Percentiles rank a stretch among this genome's conserved stretches.
phyloP scores from a whole-genome alignment of 2,329 filamentous ascomycete genomes.

The Aureobasidium melanogenum region DNA sequence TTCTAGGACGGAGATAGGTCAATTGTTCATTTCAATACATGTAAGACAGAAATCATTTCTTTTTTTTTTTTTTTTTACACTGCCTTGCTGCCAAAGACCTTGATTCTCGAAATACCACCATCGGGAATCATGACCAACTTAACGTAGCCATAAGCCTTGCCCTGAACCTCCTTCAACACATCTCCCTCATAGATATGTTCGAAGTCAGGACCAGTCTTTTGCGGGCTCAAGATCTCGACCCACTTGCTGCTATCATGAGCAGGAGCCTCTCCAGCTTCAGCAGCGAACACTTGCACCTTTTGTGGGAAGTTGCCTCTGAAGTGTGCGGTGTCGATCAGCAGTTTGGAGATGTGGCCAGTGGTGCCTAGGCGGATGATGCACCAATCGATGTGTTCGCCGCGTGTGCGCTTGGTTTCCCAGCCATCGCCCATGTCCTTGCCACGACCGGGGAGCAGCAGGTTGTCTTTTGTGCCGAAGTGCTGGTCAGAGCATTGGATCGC shows the following conservation, averaged over 20 bases:
- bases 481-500: slow-evolving; percentile 71
- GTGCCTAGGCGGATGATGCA: slow-evolving; percentile 66
- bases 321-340: slow-evolving; percentile 72
- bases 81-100: slow-evolving; percentile 59
- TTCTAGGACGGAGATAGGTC: too few relatives aligned
- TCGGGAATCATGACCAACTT: slow-evolving; percentile 92
- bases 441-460: slow-evolving; percentile 67
- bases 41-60: background rate
- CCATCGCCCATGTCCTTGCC: slow-evolving; percentile 82
- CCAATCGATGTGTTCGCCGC: slow-evolving; percentile 71
- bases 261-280: slow-evolving; percentile 40
- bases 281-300: slow-evolving; percentile 57
- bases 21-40: background rate
- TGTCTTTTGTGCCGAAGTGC: slow-evolving; percentile 75
- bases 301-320: slow-evolving; percentile 80
- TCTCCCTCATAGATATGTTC: slow-evolving; percentile 55
- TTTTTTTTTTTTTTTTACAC: background rate
- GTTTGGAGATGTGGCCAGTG: slow-evolving; percentile 53
- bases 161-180: slow-evolving; percentile 38
- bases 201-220: slow-evolving; percentile 61
- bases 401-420: slow-evolving; percentile 73
- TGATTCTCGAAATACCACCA: slow-evolving; percentile 81
- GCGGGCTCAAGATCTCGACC: slow-evolving; percentile 56
- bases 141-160: slow-evolving; percentile 64
- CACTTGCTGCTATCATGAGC: slow-evolving; percentile 52